A percentile compares a stretch with the other conserved stretches of the same genome.
Evolutionary conservation across 192 early-diverging fungal genomes (phyloP).

Genomic region (Coemansia sp.): DNA sequence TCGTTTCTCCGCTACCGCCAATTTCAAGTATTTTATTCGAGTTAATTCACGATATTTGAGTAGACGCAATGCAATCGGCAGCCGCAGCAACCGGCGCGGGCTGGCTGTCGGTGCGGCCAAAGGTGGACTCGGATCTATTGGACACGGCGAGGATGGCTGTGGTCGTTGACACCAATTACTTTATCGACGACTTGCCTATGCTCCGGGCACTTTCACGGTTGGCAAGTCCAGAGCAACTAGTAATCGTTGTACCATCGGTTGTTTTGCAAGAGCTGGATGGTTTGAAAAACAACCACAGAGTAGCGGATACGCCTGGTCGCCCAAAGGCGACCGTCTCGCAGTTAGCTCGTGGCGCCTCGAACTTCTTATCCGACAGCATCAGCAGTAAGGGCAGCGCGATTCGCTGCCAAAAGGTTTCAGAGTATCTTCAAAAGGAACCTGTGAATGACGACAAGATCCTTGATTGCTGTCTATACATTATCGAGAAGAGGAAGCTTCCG

Average conservation of each 20-base stretch:
- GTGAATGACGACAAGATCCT: slow-evolving; percentile 36
- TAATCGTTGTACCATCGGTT: slow-evolving; percentile 37
- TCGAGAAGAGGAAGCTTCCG: slow-evolving; percentile 24
- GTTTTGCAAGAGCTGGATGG: slow-evolving; percentile 46
- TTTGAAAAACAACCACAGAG: slow-evolving; percentile 18
- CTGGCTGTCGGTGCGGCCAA: background rate
- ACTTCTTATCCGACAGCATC: slow-evolving; percentile 31
- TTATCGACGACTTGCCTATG: slow-evolving; percentile 31
- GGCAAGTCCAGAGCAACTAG: slow-evolving; percentile 10
- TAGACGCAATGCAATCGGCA: background rate
- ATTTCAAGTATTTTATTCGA: background rate
- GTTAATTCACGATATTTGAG: background rate
- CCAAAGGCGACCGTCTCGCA: background rate
- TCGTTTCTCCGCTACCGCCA: background rate
- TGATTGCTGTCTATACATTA: slow-evolving; percentile 48
- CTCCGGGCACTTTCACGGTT: slow-evolving; percentile 10
- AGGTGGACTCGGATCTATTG: slow-evolving; percentile 5
- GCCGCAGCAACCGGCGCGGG: background rate
- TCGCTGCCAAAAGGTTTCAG: slow-evolving; percentile 37
- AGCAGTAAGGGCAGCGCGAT: slow-evolving; percentile 22
- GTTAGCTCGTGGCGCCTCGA: slow-evolving; percentile 28
- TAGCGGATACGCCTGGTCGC: background rate
- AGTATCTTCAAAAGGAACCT: slow-evolving; percentile 14
- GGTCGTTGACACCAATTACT: slow-evolving; percentile 49
- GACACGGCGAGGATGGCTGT: slow-evolving; percentile 18